Percentiles rank a stretch among this genome's conserved stretches.
Conservation (phyloP, 1,284 basidiomycete species). For the Boletus subluridellus region DNA sequence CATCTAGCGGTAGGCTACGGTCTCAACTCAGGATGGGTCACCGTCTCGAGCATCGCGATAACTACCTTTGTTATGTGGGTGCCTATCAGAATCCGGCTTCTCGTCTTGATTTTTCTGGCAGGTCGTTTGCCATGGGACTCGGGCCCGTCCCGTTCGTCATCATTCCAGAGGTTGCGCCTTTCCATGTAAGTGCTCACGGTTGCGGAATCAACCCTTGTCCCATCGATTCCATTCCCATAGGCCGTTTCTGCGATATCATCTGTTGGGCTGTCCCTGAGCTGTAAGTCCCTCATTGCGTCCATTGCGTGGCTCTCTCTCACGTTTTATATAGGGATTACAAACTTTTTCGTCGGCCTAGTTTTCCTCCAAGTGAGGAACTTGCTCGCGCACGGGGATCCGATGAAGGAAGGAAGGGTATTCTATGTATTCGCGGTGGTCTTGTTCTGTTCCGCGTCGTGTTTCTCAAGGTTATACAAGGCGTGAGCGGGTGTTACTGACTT, state of each 20-base stretch:
- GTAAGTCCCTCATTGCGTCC: constrained; percentile 39
- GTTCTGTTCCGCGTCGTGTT: constrained; percentile 35
- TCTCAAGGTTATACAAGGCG: constrained; percentile 42
- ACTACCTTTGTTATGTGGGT: constrained; percentile 79
- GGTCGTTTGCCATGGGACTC: constrained; percentile 86
- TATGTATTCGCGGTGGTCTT: constrained; percentile 68
- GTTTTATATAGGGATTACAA: constrained; percentile 61
- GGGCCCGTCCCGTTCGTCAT: constrained; percentile 92
- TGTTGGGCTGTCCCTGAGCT: constrained; percentile 80
- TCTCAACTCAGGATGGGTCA: constrained; percentile 58
- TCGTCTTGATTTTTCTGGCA: constrained; percentile 28
- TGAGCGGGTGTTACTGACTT: constrained; percentile 7
- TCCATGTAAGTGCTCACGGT: constrained; percentile 49
- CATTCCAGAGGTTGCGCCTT: constrained; percentile 86
- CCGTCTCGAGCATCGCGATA: constrained; percentile 73
- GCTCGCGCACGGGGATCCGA: constrained; percentile 59
- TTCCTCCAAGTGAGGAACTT: constrained; percentile 81
- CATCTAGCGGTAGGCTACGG: constrained; percentile 70
- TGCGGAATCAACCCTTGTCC: neutral
- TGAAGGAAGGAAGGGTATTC: constrained; percentile 77
- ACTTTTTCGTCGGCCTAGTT: constrained; percentile 76
- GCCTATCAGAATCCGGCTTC: neutral
- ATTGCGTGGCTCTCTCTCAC: neutral
- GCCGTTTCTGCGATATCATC: constrained; percentile 84
- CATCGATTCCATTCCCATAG: constrained; percentile 36